Evolutionary conservation across 805 yeast species (phyloP).

Genomic region (Lachancea kluyveri): DNA sequence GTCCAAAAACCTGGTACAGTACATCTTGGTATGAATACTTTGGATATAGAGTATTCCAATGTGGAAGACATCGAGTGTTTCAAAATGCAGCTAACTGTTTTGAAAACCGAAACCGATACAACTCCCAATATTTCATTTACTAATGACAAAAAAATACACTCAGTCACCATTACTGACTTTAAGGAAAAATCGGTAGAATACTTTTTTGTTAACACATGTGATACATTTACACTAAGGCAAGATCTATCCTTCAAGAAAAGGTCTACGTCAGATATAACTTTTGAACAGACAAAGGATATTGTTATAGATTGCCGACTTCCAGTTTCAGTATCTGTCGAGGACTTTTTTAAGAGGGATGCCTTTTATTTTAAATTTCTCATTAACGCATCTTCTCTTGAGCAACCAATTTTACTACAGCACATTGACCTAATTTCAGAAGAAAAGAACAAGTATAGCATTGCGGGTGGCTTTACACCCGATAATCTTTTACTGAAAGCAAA

Average conservation of each 20-base stretch:
- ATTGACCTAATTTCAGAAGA: constrained; percentile 10
- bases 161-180: constrained; percentile 4
- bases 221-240: constrained; percentile 14
- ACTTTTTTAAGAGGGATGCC: constrained; percentile 22
- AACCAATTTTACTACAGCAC: constrained; percentile 20
- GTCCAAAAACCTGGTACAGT: constrained; percentile 14
- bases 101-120: constrained; percentile 1
- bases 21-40: constrained; percentile 16
- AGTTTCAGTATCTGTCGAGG: constrained; percentile 29
- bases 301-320: constrained; percentile 20
- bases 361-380: constrained; percentile 27
- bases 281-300: constrained; percentile 13
- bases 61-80: constrained; percentile 5
- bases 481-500: constrained; percentile 17
- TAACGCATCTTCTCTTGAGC: constrained; percentile 20
- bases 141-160: constrained; percentile 3
- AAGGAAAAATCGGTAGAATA: constrained; percentile 12
- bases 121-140: constrained; percentile 5
- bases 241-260: constrained; percentile 10
- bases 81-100: constrained; percentile 7
- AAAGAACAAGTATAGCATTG: constrained; percentile 13
- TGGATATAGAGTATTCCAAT: constrained; percentile 14
- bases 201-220: constrained; percentile 12
- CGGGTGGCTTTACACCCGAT: constrained; percentile 17
- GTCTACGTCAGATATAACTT: constrained; percentile 5